These are phyloP conservation scores for Pterocarpus santalinus DNA, from an alignment of 306 rosid species.

Conservation along the genomic window DNA sequence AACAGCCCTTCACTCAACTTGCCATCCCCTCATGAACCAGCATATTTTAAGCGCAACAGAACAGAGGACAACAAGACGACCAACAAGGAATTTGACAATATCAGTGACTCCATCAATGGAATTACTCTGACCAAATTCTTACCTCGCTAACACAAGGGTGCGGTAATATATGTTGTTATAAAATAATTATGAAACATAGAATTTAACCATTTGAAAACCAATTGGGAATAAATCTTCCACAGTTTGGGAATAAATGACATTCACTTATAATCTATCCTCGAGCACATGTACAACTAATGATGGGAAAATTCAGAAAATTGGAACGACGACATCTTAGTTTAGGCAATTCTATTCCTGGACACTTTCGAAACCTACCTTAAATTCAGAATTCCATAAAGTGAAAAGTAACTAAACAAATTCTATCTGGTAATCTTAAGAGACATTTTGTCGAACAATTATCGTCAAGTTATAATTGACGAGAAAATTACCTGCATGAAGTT, in stretches of 20 bases:
- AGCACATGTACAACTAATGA: not conserved
- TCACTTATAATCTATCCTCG: not conserved
- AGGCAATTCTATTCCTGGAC: not conserved
- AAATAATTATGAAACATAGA: not conserved
- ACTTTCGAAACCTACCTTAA: not conserved
- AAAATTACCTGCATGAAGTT: slow-evolving; percentile 13
- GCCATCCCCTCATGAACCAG: slow-evolving; percentile 47
- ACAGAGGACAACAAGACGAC: not conserved
- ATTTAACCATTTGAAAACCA: slow-evolving; percentile 3
- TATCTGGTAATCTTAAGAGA: not conserved
- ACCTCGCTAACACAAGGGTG: not conserved
- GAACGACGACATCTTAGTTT: not conserved
- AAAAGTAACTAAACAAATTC: not conserved
- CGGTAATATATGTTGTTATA: not conserved
- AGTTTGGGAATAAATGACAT: slow-evolving; percentile 1
- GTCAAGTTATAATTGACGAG: not conserved
- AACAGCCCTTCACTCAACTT: slow-evolving; percentile 47
- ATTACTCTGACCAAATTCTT: not conserved
- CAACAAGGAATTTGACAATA: not conserved
- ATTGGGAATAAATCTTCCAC: slow-evolving; percentile 3
- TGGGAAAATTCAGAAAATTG: slow-evolving; percentile 13
- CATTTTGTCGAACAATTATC: slow-evolving; percentile 33
- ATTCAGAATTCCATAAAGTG: not conserved
- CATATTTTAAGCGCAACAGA: slow-evolving; percentile 11
- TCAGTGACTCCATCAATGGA: slow-evolving; percentile 36